phyloP scores from a whole-genome alignment of 129 eudicot genomes.

The Tagetes patula region DNA sequence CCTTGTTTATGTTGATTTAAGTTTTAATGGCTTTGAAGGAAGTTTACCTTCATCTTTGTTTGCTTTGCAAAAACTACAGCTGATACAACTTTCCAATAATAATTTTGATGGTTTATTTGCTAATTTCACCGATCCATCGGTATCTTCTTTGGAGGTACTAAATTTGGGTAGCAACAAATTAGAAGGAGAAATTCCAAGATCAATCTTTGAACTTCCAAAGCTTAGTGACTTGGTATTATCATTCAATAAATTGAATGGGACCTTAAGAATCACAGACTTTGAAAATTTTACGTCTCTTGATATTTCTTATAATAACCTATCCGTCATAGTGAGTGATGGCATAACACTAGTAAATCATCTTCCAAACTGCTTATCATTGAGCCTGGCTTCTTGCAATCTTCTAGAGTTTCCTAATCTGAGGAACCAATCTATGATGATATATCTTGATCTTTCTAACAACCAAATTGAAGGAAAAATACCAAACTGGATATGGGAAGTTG shows the following conservation, averaged over 20 bases:
- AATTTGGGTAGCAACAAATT: slow-evolving; percentile 54
- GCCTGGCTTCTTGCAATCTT: slow-evolving; percentile 58
- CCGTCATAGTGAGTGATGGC: slow-evolving; percentile 20
- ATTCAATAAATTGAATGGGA: slow-evolving; percentile 35
- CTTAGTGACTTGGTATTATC: slow-evolving; percentile 32
- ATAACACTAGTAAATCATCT: slow-evolving; percentile 13
- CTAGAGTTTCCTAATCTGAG: slow-evolving; percentile 37
- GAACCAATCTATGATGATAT: slow-evolving; percentile 33
- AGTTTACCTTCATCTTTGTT: slow-evolving; percentile 61
- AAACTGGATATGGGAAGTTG: slow-evolving; percentile 54
- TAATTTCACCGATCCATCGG: slow-evolving; percentile 18
- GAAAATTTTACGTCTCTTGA: slow-evolving; percentile 32
- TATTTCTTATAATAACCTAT: slow-evolving; percentile 52
- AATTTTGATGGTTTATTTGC: slow-evolving; percentile 39
- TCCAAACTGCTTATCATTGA: slow-evolving; percentile 38
- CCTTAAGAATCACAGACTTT: background rate
- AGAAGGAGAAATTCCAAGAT: slow-evolving; percentile 48
- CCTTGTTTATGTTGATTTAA: slow-evolving; percentile 40
- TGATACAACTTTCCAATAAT: slow-evolving; percentile 51
- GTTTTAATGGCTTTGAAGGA: slow-evolving; percentile 43
- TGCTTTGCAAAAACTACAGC: slow-evolving; percentile 38
- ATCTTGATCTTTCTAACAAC: slow-evolving; percentile 58
- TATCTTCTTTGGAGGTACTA: slow-evolving; percentile 37
- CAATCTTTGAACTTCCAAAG: slow-evolving; percentile 23
- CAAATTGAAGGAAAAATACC: slow-evolving; percentile 57